Percentiles rank a stretch among this genome's conserved stretches.
Evolutionary conservation across 805 yeast species (phyloP).

Genomic region (Grigorovia humatica): DNA sequence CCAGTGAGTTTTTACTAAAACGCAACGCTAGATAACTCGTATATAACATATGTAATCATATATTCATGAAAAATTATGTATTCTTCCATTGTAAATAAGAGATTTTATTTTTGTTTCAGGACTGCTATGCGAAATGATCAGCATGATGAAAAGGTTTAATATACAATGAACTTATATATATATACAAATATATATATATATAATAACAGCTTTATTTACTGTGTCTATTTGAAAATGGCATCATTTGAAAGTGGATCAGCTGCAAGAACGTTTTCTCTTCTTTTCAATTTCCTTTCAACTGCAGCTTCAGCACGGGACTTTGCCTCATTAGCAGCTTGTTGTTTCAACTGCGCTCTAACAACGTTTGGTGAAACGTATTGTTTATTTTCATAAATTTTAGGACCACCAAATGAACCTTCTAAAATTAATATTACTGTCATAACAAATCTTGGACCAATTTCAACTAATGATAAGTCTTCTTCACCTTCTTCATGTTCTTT

Average conservation of each 20-base stretch:
- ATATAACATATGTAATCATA: no score
- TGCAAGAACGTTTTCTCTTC: slow-evolving; percentile 62
- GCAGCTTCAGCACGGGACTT: slow-evolving; percentile 71
- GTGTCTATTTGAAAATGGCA: slow-evolving; percentile 49
- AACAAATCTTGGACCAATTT: slow-evolving; percentile 94
- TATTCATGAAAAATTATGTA: not conserved
- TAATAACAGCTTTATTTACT: not conserved
- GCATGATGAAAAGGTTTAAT: not conserved
- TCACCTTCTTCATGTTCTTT: slow-evolving; percentile 42
- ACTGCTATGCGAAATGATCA: not conserved
- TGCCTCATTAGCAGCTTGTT: slow-evolving; percentile 72
- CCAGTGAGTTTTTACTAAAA: not conserved
- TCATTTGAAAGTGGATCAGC: slow-evolving; percentile 79
- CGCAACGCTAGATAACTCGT: no score
- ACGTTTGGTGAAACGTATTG: slow-evolving; percentile 94
- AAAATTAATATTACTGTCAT: slow-evolving; percentile 81
- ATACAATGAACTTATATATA: not conserved
- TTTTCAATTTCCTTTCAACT: slow-evolving; percentile 59
- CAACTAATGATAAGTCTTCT: slow-evolving; percentile 70
- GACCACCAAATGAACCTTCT: slow-evolving; percentile 97
- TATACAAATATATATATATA: not conserved
- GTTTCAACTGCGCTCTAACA: slow-evolving; percentile 79
- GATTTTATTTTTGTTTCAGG: no score
- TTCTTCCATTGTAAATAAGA: not conserved
- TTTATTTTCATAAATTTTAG: slow-evolving; percentile 93